Percentiles rank a stretch among this genome's conserved stretches.
These are phyloP conservation scores for Andrographis paniculata DNA, from an alignment of 305 asterid species.

Conservation along the genomic window DNA sequence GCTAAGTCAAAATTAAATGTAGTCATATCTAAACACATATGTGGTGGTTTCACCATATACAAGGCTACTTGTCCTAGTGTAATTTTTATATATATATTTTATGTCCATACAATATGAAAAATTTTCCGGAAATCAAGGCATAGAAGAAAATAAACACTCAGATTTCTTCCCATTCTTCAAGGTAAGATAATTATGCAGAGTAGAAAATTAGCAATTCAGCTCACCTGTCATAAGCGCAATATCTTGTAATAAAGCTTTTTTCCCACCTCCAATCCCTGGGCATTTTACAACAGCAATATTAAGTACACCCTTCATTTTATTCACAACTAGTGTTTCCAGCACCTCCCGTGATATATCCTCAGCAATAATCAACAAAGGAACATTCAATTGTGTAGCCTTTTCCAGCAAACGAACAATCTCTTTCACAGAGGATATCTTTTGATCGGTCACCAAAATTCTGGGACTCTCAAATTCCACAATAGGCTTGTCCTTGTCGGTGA, in stretches of 20 bases:
- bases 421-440: constrained; percentile 46
- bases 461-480: constrained; percentile 75
- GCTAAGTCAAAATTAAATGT: constrained; percentile 5
- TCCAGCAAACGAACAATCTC: constrained; percentile 86
- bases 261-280: constrained; percentile 70
- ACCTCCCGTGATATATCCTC: constrained; percentile 77
- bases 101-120: not conserved
- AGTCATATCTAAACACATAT: constrained; percentile 6
- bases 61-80: constrained; percentile 2
- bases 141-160: not conserved
- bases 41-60: constrained; percentile 1
- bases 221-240: constrained; percentile 95
- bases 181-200: not conserved
- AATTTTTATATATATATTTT: constrained; percentile 2
- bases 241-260: constrained; percentile 84
- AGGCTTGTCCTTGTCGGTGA: constrained; percentile 69
- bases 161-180: not conserved
- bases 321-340: constrained; percentile 67
- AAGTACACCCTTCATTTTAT: constrained; percentile 67
- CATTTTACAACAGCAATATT: constrained; percentile 78
- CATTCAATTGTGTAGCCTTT: constrained; percentile 82
- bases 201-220: constrained; percentile 1
- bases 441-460: constrained; percentile 82
- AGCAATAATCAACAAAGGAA: constrained; percentile 79
- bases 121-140: constrained; percentile 7